phyloP scores from a whole-genome alignment of 306 rosid genomes.

The Fragaria iinumae region DNA sequence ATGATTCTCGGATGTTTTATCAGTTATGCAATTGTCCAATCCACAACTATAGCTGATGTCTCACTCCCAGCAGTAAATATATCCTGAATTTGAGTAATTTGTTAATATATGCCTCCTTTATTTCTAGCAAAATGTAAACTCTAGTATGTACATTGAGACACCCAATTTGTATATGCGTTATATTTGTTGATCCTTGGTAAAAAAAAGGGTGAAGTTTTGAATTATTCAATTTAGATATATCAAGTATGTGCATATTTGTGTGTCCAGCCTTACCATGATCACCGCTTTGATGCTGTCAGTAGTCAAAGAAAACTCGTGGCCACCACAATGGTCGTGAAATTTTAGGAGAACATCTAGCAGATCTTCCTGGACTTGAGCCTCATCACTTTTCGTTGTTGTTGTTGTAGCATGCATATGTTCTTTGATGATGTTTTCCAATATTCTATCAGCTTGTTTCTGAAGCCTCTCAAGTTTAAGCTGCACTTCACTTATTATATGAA shows the following conservation, averaged over 20 bases:
- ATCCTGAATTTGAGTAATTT: constrained; percentile 1
- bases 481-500: constrained; percentile 22
- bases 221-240: too few relatives aligned
- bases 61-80: constrained; percentile 14
- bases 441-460: constrained; percentile 7
- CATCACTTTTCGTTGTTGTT: background rate
- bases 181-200: too few relatives aligned
- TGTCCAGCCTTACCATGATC: background rate
- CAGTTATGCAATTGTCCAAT: constrained; percentile 25
- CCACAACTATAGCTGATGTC: constrained; percentile 5
- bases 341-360: constrained; percentile 23
- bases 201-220: too few relatives aligned
- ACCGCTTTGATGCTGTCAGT: background rate
- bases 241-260: too few relatives aligned
- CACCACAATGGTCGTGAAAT: background rate
- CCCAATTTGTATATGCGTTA: too few relatives aligned
- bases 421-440: constrained; percentile 12
- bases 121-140: too few relatives aligned
- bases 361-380: background rate
- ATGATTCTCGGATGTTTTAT: constrained; percentile 14
- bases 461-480: constrained; percentile 30
- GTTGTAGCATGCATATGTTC: constrained; percentile 1
- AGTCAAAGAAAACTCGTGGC: background rate
- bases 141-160: too few relatives aligned
- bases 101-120: too few relatives aligned